phyloP scores from a whole-genome alignment of 2,329 filamentous ascomycete genomes.

The Claviceps arundinis region DNA sequence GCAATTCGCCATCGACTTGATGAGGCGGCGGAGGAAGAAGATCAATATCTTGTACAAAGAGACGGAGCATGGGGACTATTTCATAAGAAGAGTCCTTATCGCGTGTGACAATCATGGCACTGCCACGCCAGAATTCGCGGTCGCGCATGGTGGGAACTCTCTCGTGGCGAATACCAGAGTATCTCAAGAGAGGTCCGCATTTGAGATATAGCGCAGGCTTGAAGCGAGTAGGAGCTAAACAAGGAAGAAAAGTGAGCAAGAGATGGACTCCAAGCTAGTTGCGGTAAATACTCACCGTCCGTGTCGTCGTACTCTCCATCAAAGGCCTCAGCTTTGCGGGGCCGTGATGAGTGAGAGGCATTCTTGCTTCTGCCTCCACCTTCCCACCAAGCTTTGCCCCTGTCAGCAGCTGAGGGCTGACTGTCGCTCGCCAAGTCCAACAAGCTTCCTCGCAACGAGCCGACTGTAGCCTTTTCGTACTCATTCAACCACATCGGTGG shows the following conservation, averaged over 20 bases:
- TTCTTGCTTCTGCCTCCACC: constrained; percentile 32
- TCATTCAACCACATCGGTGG: constrained; percentile 52
- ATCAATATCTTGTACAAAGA: constrained; percentile 81
- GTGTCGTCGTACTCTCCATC: constrained; percentile 55
- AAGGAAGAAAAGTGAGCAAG: neutral
- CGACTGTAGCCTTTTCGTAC: constrained; percentile 56
- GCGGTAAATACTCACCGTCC: constrained; percentile 30
- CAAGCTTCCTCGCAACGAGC: constrained; percentile 42
- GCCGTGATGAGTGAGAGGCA: constrained; percentile 32
- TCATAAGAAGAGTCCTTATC: constrained; percentile 75
- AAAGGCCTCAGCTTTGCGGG: constrained; percentile 48
- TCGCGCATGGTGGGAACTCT: constrained; percentile 32
- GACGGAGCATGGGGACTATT: constrained; percentile 60
- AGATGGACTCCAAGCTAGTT: neutral
- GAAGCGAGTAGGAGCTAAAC: constrained; percentile 52
- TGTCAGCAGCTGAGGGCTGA: constrained; percentile 26
- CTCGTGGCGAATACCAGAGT: constrained; percentile 68
- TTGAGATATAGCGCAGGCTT: constrained; percentile 74
- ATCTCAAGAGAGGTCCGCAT: constrained; percentile 81
- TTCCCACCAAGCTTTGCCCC: constrained; percentile 67
- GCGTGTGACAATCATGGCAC: constrained; percentile 86
- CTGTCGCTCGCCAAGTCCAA: constrained; percentile 42
- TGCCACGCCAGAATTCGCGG: constrained; percentile 82
- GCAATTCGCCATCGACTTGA: constrained; percentile 51
- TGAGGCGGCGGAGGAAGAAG: constrained; percentile 65